A percentile compares a stretch with the other conserved stretches of the same genome.
Evolutionary conservation across 176 grass and related monocot species (phyloP).

Genomic region (Ampelocalamus luodianensis): DNA sequence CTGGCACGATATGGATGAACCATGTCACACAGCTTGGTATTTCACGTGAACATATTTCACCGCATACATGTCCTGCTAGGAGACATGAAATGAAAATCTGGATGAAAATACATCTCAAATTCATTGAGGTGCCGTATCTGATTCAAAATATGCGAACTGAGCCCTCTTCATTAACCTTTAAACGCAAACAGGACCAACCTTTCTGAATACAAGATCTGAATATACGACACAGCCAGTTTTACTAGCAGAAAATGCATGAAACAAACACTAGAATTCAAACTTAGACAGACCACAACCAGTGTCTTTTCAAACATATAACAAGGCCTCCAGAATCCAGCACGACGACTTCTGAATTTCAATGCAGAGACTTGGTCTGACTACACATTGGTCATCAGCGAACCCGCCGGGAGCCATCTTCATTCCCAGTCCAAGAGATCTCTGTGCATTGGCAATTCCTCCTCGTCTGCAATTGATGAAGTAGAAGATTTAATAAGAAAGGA

Average conservation of each 20-base stretch:
- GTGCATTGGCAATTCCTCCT: conserved; percentile 87
- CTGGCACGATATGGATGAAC: too few relatives aligned
- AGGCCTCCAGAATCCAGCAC: neutral
- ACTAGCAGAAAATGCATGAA: conserved; percentile 24
- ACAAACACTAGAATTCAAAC: conserved; percentile 32
- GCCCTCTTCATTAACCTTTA: neutral
- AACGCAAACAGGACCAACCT: neutral
- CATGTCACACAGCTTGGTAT: neutral
- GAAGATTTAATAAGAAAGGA: conserved; percentile 23
- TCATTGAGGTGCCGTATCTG: neutral
- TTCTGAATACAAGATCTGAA: neutral
- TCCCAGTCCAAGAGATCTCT: conserved; percentile 80
- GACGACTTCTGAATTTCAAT: neutral
- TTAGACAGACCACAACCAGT: neutral
- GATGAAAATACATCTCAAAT: neutral
- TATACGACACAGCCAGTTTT: conserved; percentile 27
- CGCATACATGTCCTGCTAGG: neutral
- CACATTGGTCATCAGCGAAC: conserved; percentile 46
- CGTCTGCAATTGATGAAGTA: conserved; percentile 53
- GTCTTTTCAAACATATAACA: conserved; percentile 29
- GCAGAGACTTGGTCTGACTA: conserved; percentile 1
- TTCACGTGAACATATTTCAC: neutral
- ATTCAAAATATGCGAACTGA: conserved; percentile 15
- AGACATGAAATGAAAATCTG: neutral
- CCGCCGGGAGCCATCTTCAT: conserved; percentile 63